Conservation (phyloP, 768 basidiomycete species). For the Tephrocybe rancida region DNA sequence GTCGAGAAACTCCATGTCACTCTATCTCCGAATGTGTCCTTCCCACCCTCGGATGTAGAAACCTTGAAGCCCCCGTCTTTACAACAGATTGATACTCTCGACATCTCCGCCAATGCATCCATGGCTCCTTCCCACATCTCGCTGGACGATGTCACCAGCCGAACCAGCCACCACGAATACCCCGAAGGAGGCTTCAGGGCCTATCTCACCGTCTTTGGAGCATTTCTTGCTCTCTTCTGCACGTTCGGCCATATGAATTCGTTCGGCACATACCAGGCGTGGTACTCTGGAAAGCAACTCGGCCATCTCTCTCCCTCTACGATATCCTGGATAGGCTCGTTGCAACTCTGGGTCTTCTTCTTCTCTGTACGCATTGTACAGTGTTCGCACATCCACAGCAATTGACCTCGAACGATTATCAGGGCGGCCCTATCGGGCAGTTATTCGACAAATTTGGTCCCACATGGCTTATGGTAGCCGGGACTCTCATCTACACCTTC, state of each 20-base stretch:
- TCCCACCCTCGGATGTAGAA: background rate
- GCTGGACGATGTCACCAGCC: slow-evolving; percentile 2
- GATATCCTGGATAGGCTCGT: slow-evolving; percentile 72
- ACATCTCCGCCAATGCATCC: background rate
- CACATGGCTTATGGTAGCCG: slow-evolving; percentile 49
- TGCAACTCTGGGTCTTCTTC: slow-evolving; percentile 73
- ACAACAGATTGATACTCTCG: slow-evolving; percentile 1
- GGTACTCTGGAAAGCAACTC: slow-evolving; percentile 66
- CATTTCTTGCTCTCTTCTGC: slow-evolving; percentile 66
- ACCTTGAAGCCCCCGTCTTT: slow-evolving; percentile 2
- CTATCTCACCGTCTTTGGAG: slow-evolving; percentile 60
- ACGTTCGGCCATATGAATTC: slow-evolving; percentile 74
- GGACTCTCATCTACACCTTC: slow-evolving; percentile 47
- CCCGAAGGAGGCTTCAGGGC: slow-evolving; percentile 35
- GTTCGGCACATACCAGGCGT: slow-evolving; percentile 73
- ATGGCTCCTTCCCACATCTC: slow-evolving; percentile 12
- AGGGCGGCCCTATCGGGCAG: slow-evolving; percentile 67
- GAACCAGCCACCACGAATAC: slow-evolving; percentile 6
- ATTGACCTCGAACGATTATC: slow-evolving; percentile 1
- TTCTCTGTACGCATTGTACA: slow-evolving; percentile 52
- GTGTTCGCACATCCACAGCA: background rate
- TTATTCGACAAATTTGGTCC: slow-evolving; percentile 66
- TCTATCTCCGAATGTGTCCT: slow-evolving; percentile 4
- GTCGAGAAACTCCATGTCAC: slow-evolving; percentile 14
- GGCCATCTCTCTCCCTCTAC: slow-evolving; percentile 47